Conservation (phyloP, 768 basidiomycete genomes). For the Leccinum rimulosum region DNA sequence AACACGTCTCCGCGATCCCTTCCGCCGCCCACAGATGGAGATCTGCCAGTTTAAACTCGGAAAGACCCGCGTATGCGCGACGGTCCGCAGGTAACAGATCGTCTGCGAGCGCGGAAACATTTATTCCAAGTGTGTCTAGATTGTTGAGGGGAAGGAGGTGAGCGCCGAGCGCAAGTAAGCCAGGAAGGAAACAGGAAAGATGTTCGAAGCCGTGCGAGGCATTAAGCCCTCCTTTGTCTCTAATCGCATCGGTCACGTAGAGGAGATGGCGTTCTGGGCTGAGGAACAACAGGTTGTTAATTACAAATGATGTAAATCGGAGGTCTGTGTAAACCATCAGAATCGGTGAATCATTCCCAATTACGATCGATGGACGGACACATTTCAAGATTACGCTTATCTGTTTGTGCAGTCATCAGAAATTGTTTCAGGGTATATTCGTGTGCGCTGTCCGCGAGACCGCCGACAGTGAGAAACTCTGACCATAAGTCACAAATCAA, state of each 20-base stretch:
- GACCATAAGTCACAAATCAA: constrained; percentile 1
- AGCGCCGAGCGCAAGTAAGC: constrained; percentile 69
- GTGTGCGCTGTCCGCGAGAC: constrained; percentile 67
- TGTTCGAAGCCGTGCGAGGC: constrained; percentile 61
- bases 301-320: constrained; percentile 55
- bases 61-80: constrained; percentile 37
- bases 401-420: constrained; percentile 60
- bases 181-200: constrained; percentile 75
- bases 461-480: constrained; percentile 55
- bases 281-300: constrained; percentile 44
- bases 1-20: constrained; percentile 72
- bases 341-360: background rate
- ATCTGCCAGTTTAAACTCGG: constrained; percentile 50
- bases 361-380: constrained; percentile 42
- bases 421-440: constrained; percentile 77
- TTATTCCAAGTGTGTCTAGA: constrained; percentile 46
- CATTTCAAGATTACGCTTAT: constrained; percentile 60
- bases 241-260: constrained; percentile 42
- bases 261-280: no score
- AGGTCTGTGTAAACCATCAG: constrained; percentile 43
- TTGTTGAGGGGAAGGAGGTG: constrained; percentile 58
- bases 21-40: constrained; percentile 73
- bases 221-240: constrained; percentile 18
- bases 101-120: constrained; percentile 35
- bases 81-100: constrained; percentile 20